Conservation (phyloP, 116 monocot species). For the Cymodocea nodosa region DNA sequence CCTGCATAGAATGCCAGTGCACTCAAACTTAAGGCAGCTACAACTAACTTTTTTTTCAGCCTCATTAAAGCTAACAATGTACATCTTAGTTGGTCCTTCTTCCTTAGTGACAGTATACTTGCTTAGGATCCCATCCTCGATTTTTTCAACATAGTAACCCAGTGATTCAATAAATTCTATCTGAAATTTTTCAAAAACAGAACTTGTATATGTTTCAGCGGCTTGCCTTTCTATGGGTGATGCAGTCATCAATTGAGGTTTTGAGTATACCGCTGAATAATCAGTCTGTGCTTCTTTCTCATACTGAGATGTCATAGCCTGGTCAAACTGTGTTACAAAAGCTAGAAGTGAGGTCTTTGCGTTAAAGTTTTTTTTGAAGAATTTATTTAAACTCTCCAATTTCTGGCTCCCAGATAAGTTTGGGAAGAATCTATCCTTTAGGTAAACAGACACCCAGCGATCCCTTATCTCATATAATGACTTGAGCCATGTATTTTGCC, state of each 20-base stretch:
- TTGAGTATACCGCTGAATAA: slow-evolving; percentile 6
- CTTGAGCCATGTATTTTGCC: slow-evolving; percentile 21
- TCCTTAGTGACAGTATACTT: slow-evolving; percentile 23
- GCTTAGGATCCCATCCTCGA: slow-evolving; percentile 16
- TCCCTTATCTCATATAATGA: slow-evolving; percentile 14
- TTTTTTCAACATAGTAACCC: slow-evolving; percentile 25
- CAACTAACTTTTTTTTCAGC: slow-evolving; percentile 12
- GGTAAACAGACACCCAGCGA: slow-evolving; percentile 17
- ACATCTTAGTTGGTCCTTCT: slow-evolving; percentile 13
- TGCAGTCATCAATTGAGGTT: slow-evolving; percentile 16
- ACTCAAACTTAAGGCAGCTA: slow-evolving; percentile 26
- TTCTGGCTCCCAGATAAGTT: slow-evolving; percentile 9
- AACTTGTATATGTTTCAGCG: slow-evolving; percentile 15
- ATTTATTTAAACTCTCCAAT: slow-evolving; percentile 19
- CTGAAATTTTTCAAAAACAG: slow-evolving; percentile 27
- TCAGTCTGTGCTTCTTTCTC: slow-evolving; percentile 22
- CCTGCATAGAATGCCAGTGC: slow-evolving; percentile 22
- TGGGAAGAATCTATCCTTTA: slow-evolving; percentile 16
- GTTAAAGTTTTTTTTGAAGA: slow-evolving; percentile 23
- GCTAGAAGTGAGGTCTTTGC: slow-evolving; percentile 9
- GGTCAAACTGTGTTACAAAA: slow-evolving; percentile 20
- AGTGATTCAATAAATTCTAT: slow-evolving; percentile 30
- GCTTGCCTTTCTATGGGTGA: slow-evolving; percentile 28
- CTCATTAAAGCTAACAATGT: slow-evolving; percentile 14
- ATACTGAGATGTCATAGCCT: slow-evolving; percentile 11